Evolutionary conservation across 352 stramenopile genomes (phyloP).

Genomic region (Pythium scleroteichum): DNA sequence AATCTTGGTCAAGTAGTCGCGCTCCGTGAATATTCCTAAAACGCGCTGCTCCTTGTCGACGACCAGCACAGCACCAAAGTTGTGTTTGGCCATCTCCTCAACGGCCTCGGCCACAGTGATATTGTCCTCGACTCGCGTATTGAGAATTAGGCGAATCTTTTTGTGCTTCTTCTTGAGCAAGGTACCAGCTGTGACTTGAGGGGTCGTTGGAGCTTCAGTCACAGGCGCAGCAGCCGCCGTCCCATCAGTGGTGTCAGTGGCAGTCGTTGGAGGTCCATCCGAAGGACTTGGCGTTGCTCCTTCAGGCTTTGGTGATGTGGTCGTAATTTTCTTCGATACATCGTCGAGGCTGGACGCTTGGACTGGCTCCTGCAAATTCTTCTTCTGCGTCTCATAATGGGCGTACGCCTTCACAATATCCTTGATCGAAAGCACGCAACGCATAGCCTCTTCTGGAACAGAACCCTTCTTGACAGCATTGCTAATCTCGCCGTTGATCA

Average conservation of each 20-base stretch:
- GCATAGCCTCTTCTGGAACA: constrained; percentile 82
- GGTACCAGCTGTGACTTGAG: constrained; percentile 58
- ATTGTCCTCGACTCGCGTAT: constrained; percentile 80
- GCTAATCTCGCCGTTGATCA: constrained; percentile 77
- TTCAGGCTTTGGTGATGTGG: background rate
- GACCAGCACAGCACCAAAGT: constrained; percentile 82
- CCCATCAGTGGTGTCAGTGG: background rate
- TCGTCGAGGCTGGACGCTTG: background rate
- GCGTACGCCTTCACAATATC: constrained; percentile 80
- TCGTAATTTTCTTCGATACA: background rate
- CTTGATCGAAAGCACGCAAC: constrained; percentile 84
- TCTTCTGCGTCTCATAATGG: constrained; percentile 67
- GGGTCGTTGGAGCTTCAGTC: constrained; percentile 8
- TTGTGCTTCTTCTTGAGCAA: constrained; percentile 86
- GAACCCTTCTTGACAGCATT: constrained; percentile 71
- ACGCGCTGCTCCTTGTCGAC: constrained; percentile 86
- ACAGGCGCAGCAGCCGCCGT: constrained; percentile 8
- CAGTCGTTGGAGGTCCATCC: background rate
- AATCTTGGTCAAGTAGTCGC: constrained; percentile 83
- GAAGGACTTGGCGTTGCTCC: background rate
- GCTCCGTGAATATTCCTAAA: constrained; percentile 83
- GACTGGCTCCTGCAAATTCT: constrained; percentile 23
- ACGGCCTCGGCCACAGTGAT: constrained; percentile 73
- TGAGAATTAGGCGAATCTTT: constrained; percentile 78
- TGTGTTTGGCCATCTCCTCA: constrained; percentile 70